Evolutionary conservation across 805 yeast species (phyloP).

Genomic region (Yarrowia osloensis): DNA sequence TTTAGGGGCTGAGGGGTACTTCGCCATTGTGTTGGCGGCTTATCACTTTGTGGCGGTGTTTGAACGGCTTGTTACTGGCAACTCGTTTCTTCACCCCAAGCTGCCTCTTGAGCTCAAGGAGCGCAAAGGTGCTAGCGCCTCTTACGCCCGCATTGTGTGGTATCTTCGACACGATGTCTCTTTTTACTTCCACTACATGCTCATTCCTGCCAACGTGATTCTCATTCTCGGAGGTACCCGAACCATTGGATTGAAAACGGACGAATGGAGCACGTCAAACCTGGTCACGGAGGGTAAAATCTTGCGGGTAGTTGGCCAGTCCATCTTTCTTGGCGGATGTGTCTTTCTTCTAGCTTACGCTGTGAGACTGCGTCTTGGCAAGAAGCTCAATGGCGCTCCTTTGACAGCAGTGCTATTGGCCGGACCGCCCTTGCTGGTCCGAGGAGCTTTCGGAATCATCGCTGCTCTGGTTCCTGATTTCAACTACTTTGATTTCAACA

Average conservation of each 20-base stretch:
- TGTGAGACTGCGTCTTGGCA: neutral
- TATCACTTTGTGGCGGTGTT: constrained; percentile 9
- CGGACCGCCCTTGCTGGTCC: neutral
- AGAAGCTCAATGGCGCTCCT: constrained; percentile 4
- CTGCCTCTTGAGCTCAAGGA: neutral
- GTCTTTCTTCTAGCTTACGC: constrained; percentile 9
- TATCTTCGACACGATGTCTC: neutral
- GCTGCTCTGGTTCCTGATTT: neutral
- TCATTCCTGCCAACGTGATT: constrained; percentile 17
- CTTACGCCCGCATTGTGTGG: neutral
- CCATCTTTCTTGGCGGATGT: constrained; percentile 6
- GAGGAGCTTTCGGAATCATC: constrained; percentile 23
- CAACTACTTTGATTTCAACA: constrained; percentile 16
- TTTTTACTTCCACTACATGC: constrained; percentile 18
- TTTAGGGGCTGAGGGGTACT: constrained; percentile 17
- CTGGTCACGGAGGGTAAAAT: neutral
- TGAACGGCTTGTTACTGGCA: constrained; percentile 4
- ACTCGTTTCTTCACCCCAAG: neutral
- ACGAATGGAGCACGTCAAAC: constrained; percentile 2
- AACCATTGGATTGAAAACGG: neutral
- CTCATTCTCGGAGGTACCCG: constrained; percentile 9
- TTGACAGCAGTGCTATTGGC: neutral
- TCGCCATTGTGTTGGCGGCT: neutral
- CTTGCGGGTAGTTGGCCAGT: constrained; percentile 10
- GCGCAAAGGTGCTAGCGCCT: neutral